phyloP scores from a whole-genome alignment of 257 asterid species.

The Solanum stenotomum region DNA sequence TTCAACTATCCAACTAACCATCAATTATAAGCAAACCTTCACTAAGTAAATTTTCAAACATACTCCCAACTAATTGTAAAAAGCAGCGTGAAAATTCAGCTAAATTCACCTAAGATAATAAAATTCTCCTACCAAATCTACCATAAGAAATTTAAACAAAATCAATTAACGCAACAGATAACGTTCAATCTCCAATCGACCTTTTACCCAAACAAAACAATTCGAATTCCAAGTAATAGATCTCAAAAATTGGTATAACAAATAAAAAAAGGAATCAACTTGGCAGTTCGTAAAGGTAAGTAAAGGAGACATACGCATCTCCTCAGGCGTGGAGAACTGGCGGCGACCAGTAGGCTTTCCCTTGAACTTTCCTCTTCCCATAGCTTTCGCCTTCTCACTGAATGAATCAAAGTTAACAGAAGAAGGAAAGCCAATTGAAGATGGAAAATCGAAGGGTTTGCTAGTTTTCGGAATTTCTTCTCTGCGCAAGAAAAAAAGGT shows the following conservation, averaged over 20 bases:
- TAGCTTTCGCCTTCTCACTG: neutral
- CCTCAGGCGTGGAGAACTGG: constrained; percentile 39
- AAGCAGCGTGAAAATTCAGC: neutral
- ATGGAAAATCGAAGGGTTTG: neutral
- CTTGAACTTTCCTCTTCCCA: constrained; percentile 49
- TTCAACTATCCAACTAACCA: neutral
- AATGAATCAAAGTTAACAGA: neutral
- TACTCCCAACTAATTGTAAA: neutral
- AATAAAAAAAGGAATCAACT: neutral
- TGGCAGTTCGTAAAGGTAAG: neutral
- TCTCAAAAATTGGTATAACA: neutral
- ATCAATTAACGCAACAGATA: neutral
- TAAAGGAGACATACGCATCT: constrained; percentile 23
- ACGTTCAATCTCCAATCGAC: neutral
- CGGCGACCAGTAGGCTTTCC: constrained; percentile 53
- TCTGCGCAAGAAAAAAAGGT: neutral
- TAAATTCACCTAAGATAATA: neutral
- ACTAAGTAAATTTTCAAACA: neutral
- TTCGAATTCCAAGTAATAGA: neutral
- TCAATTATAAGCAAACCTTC: neutral
- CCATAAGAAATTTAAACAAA: neutral
- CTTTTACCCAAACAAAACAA: neutral
- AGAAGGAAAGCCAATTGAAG: neutral
- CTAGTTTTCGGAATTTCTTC: neutral
- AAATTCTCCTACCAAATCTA: neutral